These are phyloP conservation scores for Blastobotrys muscicola DNA, from an alignment of 805 yeast species.

Conservation along the genomic window DNA sequence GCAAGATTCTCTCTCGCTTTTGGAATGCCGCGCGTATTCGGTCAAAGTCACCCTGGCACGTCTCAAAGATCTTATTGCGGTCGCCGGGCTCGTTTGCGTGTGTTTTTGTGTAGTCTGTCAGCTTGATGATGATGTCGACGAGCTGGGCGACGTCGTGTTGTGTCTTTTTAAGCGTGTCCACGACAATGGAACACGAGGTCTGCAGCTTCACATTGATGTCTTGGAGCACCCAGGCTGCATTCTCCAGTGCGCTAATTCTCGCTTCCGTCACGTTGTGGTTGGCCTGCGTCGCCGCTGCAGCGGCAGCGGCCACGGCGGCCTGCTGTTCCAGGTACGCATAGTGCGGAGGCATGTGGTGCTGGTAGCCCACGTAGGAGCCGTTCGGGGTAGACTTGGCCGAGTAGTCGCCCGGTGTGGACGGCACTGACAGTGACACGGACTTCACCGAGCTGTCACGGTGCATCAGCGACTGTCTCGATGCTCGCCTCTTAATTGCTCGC, in stretches of 20 bases:
- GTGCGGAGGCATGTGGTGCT: constrained; percentile 3
- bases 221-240: constrained; percentile 9
- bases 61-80: too few species aligned
- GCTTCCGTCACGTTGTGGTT: constrained; percentile 5
- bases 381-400: constrained; percentile 3
- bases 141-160: constrained; percentile 10
- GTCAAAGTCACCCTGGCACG: too few species aligned
- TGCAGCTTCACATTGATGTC: constrained; percentile 9
- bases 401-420: constrained; percentile 12
- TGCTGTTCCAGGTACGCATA: constrained; percentile 4
- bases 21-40: too few species aligned
- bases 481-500: constrained; percentile 68
- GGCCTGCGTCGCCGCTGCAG: constrained; percentile 8
- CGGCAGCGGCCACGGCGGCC: constrained; percentile 6
- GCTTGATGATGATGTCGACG: constrained; percentile 4
- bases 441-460: constrained; percentile 19
- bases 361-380: constrained; percentile 1
- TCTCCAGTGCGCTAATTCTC: constrained; percentile 11
- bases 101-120: too few species aligned
- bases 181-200: constrained; percentile 6
- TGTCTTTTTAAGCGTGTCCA: constrained; percentile 10
- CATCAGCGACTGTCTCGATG: constrained; percentile 35
- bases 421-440: constrained; percentile 20
- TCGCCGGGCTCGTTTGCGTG: too few species aligned
- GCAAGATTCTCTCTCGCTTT: too few species aligned